Conservation (phyloP, 768 basidiomycete genomes). For the Lanmaoa pseudosensibilis region DNA sequence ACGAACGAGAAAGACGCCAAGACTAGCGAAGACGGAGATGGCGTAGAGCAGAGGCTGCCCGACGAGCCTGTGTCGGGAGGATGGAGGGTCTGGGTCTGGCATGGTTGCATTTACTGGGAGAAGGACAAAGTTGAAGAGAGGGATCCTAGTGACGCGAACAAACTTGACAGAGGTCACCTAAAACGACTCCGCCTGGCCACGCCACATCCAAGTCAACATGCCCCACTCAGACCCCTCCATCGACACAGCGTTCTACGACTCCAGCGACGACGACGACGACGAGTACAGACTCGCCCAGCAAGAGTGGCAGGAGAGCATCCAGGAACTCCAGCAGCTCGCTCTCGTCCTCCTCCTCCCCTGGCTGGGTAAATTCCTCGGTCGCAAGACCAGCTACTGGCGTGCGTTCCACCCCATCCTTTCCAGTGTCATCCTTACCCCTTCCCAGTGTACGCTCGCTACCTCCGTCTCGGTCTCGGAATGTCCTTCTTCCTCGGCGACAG, state of each 20-base stretch:
- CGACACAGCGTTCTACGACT: conserved; percentile 58
- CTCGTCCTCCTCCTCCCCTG: conserved; percentile 81
- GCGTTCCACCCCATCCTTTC: conserved; percentile 31
- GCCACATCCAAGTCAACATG: conserved; percentile 47
- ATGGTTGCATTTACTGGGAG: conserved; percentile 51
- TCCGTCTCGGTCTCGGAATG: conserved; percentile 59
- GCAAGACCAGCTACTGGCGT: conserved; percentile 88
- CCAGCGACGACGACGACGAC: conserved; percentile 63
- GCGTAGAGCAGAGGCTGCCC: conserved; percentile 77
- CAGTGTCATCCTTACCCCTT: conserved; percentile 11
- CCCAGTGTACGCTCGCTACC: conserved; percentile 70
- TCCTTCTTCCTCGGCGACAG: conserved; percentile 59
- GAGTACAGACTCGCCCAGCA: conserved; percentile 77
- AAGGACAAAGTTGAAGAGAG: neutral
- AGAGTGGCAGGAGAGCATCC: conserved; percentile 91
- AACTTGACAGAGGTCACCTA: neutral
- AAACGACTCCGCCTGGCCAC: conserved; percentile 10
- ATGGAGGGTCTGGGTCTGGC: conserved; percentile 35
- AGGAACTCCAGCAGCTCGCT: conserved; percentile 80
- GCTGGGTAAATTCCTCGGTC: conserved; percentile 85
- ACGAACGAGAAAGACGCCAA: conserved; percentile 83
- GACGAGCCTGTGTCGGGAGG: conserved; percentile 56
- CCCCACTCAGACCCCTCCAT: conserved; percentile 60
- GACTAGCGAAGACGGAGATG: conserved; percentile 77
- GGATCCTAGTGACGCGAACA: neutral